Percentiles rank a stretch among this genome's conserved stretches.
Evolutionary conservation across 2,329 filamentous ascomycete genomes (phyloP).

Genomic region (Phialophora verrucosa): DNA sequence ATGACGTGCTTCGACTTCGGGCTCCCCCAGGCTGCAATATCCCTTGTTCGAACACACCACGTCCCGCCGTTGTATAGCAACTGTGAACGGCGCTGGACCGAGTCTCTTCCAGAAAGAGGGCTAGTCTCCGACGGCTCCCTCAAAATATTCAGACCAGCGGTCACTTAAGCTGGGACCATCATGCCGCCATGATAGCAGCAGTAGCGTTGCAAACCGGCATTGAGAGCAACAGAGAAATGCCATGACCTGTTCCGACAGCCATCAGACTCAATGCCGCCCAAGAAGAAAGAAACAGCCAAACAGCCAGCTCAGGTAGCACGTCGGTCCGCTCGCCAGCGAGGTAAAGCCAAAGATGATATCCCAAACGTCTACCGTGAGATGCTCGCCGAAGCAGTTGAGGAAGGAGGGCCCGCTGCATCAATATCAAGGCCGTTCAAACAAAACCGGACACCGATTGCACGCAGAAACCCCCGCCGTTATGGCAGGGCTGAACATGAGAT

Average conservation of each 20-base stretch:
- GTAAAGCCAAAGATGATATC: slow-evolving; percentile 40
- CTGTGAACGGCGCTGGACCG: background rate
- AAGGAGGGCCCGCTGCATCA: slow-evolving; percentile 46
- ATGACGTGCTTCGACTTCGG: background rate
- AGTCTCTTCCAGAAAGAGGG: background rate
- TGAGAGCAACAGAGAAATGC: slow-evolving; percentile 11
- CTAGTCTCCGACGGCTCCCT: background rate
- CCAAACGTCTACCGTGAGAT: slow-evolving; percentile 50
- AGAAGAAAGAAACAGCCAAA: slow-evolving; percentile 9
- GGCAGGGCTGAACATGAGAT: slow-evolving; percentile 41
- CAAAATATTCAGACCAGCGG: background rate
- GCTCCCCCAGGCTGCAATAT: background rate
- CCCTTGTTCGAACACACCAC: background rate
- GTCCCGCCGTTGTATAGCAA: background rate
- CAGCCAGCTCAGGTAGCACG: slow-evolving; percentile 25
- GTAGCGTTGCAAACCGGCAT: background rate
- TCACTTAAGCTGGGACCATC: background rate
- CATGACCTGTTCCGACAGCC: background rate
- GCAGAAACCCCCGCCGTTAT: slow-evolving; percentile 30
- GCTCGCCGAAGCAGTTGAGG: slow-evolving; percentile 42
- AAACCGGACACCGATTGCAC: slow-evolving; percentile 36
- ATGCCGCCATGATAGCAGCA: background rate
- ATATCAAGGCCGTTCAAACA: slow-evolving; percentile 33
- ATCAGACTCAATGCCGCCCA: slow-evolving; percentile 27
- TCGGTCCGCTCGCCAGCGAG: slow-evolving; percentile 32